These are phyloP conservation scores for Prinsepia uniflora DNA, from an alignment of 306 rosid species.

Conservation along the genomic window DNA sequence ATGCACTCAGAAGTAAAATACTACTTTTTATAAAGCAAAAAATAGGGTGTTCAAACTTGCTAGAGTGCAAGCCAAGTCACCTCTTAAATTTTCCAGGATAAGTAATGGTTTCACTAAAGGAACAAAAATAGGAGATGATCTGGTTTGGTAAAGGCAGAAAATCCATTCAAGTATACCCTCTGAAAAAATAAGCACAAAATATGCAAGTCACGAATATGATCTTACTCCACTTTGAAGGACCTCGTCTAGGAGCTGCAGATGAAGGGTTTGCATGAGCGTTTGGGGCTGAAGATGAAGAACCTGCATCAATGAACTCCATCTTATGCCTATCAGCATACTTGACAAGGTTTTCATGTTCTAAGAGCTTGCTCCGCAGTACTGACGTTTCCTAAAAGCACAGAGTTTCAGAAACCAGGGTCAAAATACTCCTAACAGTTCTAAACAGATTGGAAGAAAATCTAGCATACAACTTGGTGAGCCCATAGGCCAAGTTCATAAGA, in stretches of 20 bases:
- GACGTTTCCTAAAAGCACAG: constrained; percentile 71
- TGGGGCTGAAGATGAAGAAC: constrained; percentile 44
- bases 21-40: neutral
- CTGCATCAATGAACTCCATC: constrained; percentile 48
- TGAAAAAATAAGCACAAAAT: neutral
- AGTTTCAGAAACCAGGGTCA: constrained; percentile 26
- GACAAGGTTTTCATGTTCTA: constrained; percentile 65
- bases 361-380: constrained; percentile 56
- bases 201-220: constrained; percentile 7
- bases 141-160: neutral
- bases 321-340: constrained; percentile 60
- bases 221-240: constrained; percentile 66
- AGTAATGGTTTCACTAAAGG: neutral
- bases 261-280: constrained; percentile 41
- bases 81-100: neutral
- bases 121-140: neutral
- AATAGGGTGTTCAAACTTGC: constrained; percentile 1
- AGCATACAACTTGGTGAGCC: neutral
- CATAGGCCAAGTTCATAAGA: neutral
- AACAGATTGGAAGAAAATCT: neutral
- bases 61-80: neutral
- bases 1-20: neutral
- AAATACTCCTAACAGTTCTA: constrained; percentile 1
- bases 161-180: neutral
- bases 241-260: constrained; percentile 56